Conservation (phyloP, 352 stramenopile genomes). For the Globisporangium radiosum region DNA sequence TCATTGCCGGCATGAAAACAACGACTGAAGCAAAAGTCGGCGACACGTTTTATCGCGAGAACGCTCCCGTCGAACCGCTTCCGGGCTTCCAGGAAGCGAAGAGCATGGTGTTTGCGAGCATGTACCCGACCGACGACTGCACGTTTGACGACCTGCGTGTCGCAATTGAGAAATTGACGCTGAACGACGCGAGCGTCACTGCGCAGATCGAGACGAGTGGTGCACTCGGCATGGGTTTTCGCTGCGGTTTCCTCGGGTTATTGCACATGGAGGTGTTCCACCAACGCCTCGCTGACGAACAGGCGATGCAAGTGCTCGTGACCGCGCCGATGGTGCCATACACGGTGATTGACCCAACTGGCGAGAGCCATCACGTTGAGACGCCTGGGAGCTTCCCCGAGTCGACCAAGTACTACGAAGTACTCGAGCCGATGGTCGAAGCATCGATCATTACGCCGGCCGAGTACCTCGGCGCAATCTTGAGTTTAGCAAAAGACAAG, state of each 20-base stretch:
- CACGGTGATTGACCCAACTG: constrained; percentile 70
- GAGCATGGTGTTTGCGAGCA: constrained; percentile 98
- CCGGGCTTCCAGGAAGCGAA: constrained; percentile 78
- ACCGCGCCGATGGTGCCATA: constrained; percentile 99
- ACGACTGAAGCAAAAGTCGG: constrained; percentile 94
- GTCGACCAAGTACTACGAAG: constrained; percentile 82
- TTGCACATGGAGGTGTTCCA: constrained; percentile 99
- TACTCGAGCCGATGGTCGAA: constrained; percentile 95
- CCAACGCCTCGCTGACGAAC: constrained; percentile 96
- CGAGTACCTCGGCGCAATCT: constrained; percentile 93
- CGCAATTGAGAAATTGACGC: constrained; percentile 93
- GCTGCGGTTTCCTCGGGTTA: constrained; percentile 96
- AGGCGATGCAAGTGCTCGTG: constrained; percentile 96
- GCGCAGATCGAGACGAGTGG: constrained; percentile 94
- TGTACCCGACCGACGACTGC: constrained; percentile 96
- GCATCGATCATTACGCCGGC: constrained; percentile 94
- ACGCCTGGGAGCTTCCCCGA: constrained; percentile 72
- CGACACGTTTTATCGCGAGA: constrained; percentile 78
- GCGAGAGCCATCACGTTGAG: constrained; percentile 39
- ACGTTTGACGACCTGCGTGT: constrained; percentile 95
- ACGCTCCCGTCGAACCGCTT: constrained; percentile 50
- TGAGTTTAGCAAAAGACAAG: constrained; percentile 92
- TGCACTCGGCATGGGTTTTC: constrained; percentile 93
- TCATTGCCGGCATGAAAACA: constrained; percentile 96
- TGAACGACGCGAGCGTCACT: constrained; percentile 97